Evolutionary conservation across 164 flowering plant species (phyloP).

Genomic region (Paratinospora sagittata): DNA sequence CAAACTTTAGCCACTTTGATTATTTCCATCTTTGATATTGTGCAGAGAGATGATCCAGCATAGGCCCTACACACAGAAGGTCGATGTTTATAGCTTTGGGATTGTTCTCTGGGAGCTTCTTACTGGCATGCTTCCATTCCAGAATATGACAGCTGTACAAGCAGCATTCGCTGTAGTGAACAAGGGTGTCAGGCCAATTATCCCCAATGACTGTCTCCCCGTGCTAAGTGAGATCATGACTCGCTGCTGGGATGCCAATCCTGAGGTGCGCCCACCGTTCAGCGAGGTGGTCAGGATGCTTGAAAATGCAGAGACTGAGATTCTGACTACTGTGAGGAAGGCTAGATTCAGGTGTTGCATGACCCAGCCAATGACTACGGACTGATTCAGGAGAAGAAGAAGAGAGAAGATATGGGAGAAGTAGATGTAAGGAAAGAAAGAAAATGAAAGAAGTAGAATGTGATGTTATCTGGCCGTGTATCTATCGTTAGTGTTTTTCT

Average conservation of each 20-base stretch:
- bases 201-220: slow-evolving; percentile 74
- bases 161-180: slow-evolving; percentile 95
- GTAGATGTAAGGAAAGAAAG: neutral
- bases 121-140: slow-evolving; percentile 81
- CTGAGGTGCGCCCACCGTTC: slow-evolving; percentile 80
- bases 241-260: slow-evolving; percentile 86
- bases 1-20: slow-evolving; percentile 7
- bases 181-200: slow-evolving; percentile 64
- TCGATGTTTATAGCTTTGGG: slow-evolving; percentile 92
- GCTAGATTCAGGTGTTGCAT: slow-evolving; percentile 88
- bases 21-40: neutral
- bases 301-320: slow-evolving; percentile 71
- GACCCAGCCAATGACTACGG: slow-evolving; percentile 68
- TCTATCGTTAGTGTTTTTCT: slow-evolving; percentile 17
- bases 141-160: slow-evolving; percentile 91
- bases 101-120: slow-evolving; percentile 92
- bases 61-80: slow-evolving; percentile 85
- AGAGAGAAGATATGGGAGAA: neutral
- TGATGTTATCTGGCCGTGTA: slow-evolving; percentile 19
- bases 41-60: slow-evolving; percentile 96
- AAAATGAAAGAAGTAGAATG: slow-evolving; percentile 8
- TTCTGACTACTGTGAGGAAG: slow-evolving; percentile 73
- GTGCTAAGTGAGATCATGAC: slow-evolving; percentile 79
- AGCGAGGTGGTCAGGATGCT: slow-evolving; percentile 77
- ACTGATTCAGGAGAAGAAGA: slow-evolving; percentile 32